A percentile compares a stretch with the other conserved stretches of the same genome.
phyloP scores from a whole-genome alignment of 495 filamentous ascomycete species.

The Hypoxylon fragiforme region DNA sequence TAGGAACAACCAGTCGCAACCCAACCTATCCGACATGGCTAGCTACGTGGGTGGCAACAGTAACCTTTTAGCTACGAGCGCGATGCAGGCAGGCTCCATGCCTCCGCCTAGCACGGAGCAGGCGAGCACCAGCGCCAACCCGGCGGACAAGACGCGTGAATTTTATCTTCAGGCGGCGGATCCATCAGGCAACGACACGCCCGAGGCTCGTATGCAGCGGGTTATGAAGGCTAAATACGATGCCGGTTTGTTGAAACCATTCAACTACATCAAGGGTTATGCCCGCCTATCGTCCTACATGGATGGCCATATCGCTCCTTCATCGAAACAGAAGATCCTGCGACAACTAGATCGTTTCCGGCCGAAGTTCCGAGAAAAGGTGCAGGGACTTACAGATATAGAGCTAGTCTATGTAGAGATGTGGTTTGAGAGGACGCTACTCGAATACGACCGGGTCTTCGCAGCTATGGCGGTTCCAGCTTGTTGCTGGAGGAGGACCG shows the following conservation, averaged over 20 bases:
- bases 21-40: conserved; percentile 39
- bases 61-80: conserved; percentile 46
- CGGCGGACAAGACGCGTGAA: conserved; percentile 82
- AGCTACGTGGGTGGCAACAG: conserved; percentile 42
- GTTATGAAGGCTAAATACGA: conserved; percentile 94
- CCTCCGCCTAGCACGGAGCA: conserved; percentile 53
- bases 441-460: conserved; percentile 98
- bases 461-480: conserved; percentile 98
- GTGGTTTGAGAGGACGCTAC: conserved; percentile 94
- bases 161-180: conserved; percentile 98
- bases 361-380: conserved; percentile 93
- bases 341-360: conserved; percentile 89
- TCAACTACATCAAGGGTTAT: conserved; percentile 98
- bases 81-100: conserved; percentile 44
- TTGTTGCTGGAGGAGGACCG: conserved; percentile 95
- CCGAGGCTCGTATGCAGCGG: conserved; percentile 93
- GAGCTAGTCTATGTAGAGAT: conserved; percentile 93
- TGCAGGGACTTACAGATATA: conserved; percentile 86
- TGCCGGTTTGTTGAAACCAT: conserved; percentile 89
- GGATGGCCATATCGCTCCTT: conserved; percentile 77
- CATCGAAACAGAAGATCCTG: conserved; percentile 83
- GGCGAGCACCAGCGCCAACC: conserved; percentile 59
- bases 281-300: conserved; percentile 86
- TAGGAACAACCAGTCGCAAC: conserved; percentile 38
- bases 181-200: conserved; percentile 85